phyloP scores from a whole-genome alignment of 768 basidiomycete genomes.

The Amanita molliuscula region DNA sequence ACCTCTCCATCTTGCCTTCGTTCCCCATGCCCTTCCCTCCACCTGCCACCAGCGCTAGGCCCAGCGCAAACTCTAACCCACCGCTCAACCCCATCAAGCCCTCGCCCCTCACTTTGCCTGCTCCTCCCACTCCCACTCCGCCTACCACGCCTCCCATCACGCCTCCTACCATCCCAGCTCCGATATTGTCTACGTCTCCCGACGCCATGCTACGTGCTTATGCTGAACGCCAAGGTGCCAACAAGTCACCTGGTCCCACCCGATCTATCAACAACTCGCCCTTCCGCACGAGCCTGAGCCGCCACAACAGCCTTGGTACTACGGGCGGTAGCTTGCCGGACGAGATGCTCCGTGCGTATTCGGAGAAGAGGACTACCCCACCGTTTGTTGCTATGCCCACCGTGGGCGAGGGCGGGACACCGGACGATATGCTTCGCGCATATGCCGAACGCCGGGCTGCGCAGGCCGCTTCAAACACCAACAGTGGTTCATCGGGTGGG shows the following conservation, averaged over 20 bases:
- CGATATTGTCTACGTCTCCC: slow-evolving; percentile 34
- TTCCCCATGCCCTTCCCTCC: not conserved
- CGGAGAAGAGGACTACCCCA: not conserved
- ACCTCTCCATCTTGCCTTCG: not conserved
- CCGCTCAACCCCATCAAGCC: slow-evolving; percentile 3
- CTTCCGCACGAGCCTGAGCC: not conserved
- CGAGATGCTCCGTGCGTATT: not conserved
- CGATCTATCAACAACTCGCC: not conserved
- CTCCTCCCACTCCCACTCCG: slow-evolving; percentile 12
- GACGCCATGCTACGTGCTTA: slow-evolving; percentile 75
- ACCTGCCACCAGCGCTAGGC: not conserved
- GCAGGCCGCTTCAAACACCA: not conserved
- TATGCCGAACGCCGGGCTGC: slow-evolving; percentile 16
- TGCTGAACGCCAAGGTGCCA: slow-evolving; percentile 28
- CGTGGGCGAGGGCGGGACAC: not conserved
- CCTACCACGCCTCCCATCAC: not conserved
- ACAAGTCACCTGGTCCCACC: not conserved
- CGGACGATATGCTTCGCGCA: slow-evolving; percentile 5
- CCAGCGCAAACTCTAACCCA: not conserved
- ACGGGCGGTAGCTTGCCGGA: not conserved
- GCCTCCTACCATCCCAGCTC: slow-evolving; percentile 16
- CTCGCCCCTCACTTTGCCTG: slow-evolving; percentile 3
- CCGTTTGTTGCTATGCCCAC: not conserved
- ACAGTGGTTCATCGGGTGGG: slow-evolving; percentile 8
- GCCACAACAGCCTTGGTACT: not conserved